These are phyloP conservation scores for Cicer chorassanicum DNA, from an alignment of 306 rosid species.

Conservation along the genomic window DNA sequence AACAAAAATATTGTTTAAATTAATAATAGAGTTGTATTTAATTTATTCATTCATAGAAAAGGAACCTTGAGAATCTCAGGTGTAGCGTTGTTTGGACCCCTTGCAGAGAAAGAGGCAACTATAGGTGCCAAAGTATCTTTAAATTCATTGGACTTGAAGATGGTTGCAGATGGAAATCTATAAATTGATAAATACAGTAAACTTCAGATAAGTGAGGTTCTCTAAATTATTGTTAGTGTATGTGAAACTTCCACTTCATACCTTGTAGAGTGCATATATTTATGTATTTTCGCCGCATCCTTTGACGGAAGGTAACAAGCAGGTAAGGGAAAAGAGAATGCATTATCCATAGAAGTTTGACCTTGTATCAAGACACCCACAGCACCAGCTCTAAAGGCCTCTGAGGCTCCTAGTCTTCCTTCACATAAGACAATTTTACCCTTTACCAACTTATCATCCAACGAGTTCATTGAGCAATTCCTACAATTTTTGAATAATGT, in stretches of 20 bases:
- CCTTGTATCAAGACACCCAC: constrained; percentile 40
- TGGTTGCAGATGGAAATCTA: neutral
- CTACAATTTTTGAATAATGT: constrained; percentile 24
- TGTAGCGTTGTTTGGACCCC: neutral
- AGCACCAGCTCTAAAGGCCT: constrained; percentile 18
- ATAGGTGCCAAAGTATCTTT: too few species aligned
- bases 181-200: neutral
- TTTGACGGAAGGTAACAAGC: constrained; percentile 25
- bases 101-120: neutral
- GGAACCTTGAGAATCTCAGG: neutral
- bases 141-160: neutral
- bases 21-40: too few species aligned
- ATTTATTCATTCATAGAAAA: too few species aligned
- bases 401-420: fast-evolving
- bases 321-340: constrained; percentile 25
- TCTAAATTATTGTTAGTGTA: neutral
- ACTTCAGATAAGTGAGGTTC: neutral
- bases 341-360: fast-evolving
- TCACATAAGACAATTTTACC: constrained; percentile 59
- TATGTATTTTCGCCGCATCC: neutral
- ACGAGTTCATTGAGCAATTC: neutral
- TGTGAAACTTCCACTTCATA: neutral
- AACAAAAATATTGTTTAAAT: too few species aligned
- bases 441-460: constrained; percentile 33
- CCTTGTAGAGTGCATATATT: constrained; percentile 43